A percentile compares a stretch with the other conserved stretches of the same genome.
phyloP scores from a whole-genome alignment of 2,329 filamentous ascomycete genomes.

The Cercospora brassicicola region DNA sequence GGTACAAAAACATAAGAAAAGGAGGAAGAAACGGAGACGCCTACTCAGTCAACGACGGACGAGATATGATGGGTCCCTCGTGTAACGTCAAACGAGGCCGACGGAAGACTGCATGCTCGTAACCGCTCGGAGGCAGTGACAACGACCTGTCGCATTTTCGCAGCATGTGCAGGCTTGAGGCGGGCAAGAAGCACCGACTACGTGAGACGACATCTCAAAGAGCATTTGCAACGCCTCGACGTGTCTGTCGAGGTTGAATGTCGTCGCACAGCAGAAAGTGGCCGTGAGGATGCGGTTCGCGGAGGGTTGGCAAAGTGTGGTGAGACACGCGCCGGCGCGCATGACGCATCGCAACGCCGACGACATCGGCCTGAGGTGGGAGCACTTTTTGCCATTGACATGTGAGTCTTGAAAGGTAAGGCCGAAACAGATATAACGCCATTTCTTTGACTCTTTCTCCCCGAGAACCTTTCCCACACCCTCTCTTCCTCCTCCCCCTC shows the following conservation, averaged over 20 bases:
- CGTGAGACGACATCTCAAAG: background rate
- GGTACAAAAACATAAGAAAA: no score
- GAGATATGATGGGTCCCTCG: background rate
- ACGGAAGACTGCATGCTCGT: background rate
- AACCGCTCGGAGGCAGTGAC: background rate
- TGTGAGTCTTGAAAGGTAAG: background rate
- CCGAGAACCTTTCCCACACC: background rate
- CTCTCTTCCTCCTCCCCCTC: background rate
- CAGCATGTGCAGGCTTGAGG: no score
- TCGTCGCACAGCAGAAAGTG: background rate
- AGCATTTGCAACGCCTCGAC: background rate
- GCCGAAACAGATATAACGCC: background rate
- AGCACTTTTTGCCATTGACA: conserved; percentile 5
- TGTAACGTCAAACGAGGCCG: background rate
- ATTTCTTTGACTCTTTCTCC: conserved; percentile 2
- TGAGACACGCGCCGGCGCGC: background rate
- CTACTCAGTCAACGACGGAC: background rate
- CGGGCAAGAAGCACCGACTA: background rate
- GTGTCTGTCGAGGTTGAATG: background rate
- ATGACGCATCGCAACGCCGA: background rate
- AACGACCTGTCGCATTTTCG: background rate
- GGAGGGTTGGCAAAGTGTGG: background rate
- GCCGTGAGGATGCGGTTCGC: background rate
- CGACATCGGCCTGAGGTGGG: conserved; percentile 1
- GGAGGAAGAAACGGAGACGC: background rate